phyloP scores from a whole-genome alignment of 1,284 basidiomycete genomes.

The Cryptococcus sp. region DNA sequence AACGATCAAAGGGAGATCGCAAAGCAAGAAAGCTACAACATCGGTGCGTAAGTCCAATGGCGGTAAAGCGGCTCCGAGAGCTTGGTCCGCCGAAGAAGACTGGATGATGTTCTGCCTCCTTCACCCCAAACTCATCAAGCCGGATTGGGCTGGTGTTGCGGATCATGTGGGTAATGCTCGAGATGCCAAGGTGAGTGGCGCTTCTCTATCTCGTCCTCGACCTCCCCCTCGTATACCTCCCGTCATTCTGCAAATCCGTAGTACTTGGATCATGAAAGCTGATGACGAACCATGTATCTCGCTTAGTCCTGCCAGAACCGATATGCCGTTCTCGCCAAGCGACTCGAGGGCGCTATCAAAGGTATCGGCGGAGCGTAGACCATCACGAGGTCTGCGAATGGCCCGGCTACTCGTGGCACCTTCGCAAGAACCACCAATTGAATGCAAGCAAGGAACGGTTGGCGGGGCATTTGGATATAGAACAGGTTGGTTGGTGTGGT shows the following conservation, averaged over 20 bases:
- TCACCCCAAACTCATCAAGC: constrained; percentile 23
- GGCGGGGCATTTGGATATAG: no score
- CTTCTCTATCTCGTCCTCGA: neutral
- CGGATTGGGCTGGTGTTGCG: constrained; percentile 25
- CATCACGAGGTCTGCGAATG: no score
- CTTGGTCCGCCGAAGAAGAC: constrained; percentile 31
- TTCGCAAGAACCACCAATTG: no score
- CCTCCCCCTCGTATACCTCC: neutral
- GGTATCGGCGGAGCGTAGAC: constrained; percentile 6
- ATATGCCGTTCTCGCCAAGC: constrained; percentile 17
- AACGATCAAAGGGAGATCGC: neutral
- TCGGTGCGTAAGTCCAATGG: neutral
- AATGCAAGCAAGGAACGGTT: no score
- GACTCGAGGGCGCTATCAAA: constrained; percentile 16
- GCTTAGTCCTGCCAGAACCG: constrained; percentile 27
- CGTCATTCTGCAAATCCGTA: no score
- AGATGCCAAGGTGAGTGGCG: constrained; percentile 33
- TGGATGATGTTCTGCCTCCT: constrained; percentile 27
- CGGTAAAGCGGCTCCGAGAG: neutral
- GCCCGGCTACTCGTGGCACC: no score
- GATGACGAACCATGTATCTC: no score
- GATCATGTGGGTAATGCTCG: constrained; percentile 15
- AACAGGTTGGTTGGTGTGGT: no score
- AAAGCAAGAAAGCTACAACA: neutral
- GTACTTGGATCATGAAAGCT: no score